Evolutionary conservation across 495 filamentous ascomycete species (phyloP), one percentile per base, ranked within the genome.

Genomic region (Penicillium ucsense): DNA sequence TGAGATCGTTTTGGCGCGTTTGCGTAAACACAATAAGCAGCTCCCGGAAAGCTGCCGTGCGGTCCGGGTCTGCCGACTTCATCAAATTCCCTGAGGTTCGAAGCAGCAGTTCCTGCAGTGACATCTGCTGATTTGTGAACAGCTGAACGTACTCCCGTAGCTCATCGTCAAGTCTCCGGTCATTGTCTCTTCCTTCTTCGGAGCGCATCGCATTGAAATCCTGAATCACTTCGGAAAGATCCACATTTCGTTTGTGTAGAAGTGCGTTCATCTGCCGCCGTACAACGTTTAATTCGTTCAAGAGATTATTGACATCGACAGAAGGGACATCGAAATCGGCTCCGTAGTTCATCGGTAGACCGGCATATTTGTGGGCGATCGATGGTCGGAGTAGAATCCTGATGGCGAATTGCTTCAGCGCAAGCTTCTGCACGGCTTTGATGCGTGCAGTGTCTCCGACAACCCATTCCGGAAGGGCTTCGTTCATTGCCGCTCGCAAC

Each of bases 351-450:
- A 66, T 65, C 11, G 54, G 56, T 8, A 70, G 29, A 3, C 71
- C 71, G 8, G 52, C 46, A 32, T 74, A 74, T 37, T 57, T 56
- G 42, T 74, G 71, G 1, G 66, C 66, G 28, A 74, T 61, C 5
- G 55, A 49, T 12, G 68, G 69, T 10, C 71, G 62, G 5, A 74
- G 52, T 7, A 74, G 35, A 31, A 72, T 37, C 30, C 71, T 55
- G 32, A 72, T 65, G 3, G 65, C 62, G n/a, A 74, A 68, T 53
- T 74, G 67, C 42, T 61, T 70, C 42, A 70, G 35, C 5, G 68
- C 68, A 8, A 74, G 54, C 36, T 65, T 69, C 38, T 69, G 65
- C 10, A 74, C 64, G 12, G 59, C 67, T 46, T 72, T 71, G 29
- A 63, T 56, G 7, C 66, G 64, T 35, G 62, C 41, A n/a, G 55